A percentile compares a stretch with the other conserved stretches of the same genome.
Evolutionary conservation across 169 alveolate species (phyloP).

Genomic region (Plasmodium inui): DNA sequence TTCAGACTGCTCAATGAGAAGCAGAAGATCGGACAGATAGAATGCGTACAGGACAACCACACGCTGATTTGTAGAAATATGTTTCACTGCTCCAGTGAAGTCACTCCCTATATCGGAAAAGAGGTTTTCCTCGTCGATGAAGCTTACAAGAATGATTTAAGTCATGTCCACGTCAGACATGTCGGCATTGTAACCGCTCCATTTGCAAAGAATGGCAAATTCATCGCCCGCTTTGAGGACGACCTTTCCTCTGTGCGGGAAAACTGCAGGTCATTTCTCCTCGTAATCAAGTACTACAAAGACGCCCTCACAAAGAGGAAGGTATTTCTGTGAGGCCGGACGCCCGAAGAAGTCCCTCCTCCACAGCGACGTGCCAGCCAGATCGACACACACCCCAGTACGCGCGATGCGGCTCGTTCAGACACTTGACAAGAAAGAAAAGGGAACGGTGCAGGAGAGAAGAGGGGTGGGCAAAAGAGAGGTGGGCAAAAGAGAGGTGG

Average conservation of each 20-base stretch:
- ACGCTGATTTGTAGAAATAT: slow-evolving; percentile 36
- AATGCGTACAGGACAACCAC: slow-evolving; percentile 19
- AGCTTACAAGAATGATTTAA: not conserved
- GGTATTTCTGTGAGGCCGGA: not conserved
- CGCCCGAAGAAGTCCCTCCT: not conserved
- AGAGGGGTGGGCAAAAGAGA: no score
- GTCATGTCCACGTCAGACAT: not conserved
- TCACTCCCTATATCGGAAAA: slow-evolving; percentile 5
- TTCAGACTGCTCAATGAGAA: slow-evolving; percentile 29
- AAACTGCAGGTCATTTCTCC: slow-evolving; percentile 7
- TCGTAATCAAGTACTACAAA: slow-evolving; percentile 34
- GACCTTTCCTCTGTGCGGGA: slow-evolving; percentile 29
- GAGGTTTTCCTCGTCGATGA: slow-evolving; percentile 18
- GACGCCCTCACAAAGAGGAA: slow-evolving; percentile 52
- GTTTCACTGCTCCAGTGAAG: slow-evolving; percentile 23
- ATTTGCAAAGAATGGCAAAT: slow-evolving; percentile 66
- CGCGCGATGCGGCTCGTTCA: not conserved
- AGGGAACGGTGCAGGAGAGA: not conserved
- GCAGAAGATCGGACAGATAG: slow-evolving; percentile 45
- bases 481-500: no score
- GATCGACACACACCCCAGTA: not conserved
- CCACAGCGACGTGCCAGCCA: not conserved
- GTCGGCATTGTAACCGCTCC: slow-evolving; percentile 30
- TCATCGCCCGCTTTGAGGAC: slow-evolving; percentile 39
- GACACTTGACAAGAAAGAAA: not conserved